A percentile compares a stretch with the other conserved stretches of the same genome.
Evolutionary conservation across 2,329 filamentous ascomycete species (phyloP).

Genomic region (Elsinoe fawcettii): DNA sequence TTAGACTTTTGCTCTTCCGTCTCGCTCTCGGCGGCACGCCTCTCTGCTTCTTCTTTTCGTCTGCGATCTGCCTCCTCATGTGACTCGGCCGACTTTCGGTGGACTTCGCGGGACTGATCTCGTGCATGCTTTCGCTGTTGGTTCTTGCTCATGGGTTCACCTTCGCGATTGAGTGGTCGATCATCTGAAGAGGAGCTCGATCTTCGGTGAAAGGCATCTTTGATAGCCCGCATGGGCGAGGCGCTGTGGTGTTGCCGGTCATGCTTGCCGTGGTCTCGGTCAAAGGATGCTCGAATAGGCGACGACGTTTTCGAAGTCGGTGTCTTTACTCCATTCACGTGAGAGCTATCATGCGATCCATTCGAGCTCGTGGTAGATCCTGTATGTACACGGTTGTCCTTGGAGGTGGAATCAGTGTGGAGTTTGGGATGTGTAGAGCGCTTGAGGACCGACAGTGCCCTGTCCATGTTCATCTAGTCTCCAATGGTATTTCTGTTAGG

Average conservation of each 20-base stretch:
- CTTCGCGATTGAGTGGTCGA: constrained; percentile 41
- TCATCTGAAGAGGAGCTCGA: constrained; percentile 31
- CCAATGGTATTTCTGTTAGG: not conserved
- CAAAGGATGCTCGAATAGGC: constrained; percentile 12
- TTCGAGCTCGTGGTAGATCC: constrained; percentile 4
- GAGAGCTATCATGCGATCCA: not conserved
- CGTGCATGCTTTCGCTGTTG: constrained; percentile 43
- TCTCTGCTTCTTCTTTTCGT: constrained; percentile 42
- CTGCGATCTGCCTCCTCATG: constrained; percentile 38
- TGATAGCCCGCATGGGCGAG: constrained; percentile 12
- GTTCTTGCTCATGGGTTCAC: constrained; percentile 43
- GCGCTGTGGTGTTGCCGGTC: not conserved
- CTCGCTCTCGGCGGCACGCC: constrained; percentile 45
- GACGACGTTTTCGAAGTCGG: not conserved
- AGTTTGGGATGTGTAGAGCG: not conserved
- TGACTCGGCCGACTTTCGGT: constrained; percentile 37
- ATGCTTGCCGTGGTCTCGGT: constrained; percentile 10
- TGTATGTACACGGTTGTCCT: not conserved
- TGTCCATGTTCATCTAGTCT: not conserved
- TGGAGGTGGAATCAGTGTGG: not conserved
- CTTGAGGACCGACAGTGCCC: not conserved
- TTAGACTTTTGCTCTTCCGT: constrained; percentile 51
- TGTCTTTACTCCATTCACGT: not conserved
- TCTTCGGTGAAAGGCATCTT: constrained; percentile 1
- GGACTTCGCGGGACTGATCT: constrained; percentile 38